Evolutionary conservation across 1,284 basidiomycete genomes (phyloP), one percentile per base, ranked within the genome.

Genomic region (Dichomitus squalens): DNA sequence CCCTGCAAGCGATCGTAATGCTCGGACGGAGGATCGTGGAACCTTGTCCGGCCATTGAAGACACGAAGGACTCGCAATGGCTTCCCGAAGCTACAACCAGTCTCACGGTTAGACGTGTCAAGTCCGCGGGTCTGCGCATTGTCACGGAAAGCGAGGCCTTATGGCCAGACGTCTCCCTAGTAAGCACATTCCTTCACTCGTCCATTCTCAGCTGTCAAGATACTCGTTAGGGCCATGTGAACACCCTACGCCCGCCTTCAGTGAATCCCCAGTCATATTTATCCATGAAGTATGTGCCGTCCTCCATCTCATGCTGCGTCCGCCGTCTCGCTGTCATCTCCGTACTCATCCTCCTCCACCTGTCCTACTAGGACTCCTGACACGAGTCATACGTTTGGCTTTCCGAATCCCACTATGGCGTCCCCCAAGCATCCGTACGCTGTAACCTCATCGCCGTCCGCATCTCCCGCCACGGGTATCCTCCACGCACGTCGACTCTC

Each of bases 311-410:
- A 18, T 4, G 14, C 23, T 21, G 18, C 46, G 20, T 23, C 8
- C 18, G 21, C 38, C 55, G 48, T n/a, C 27, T 25, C 38, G 20
- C n/a, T 33, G 18, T 52, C 38, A 20, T 47, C 29, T 33, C 29
- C 44, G 20, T 33, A 33, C 18, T 33, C n/a, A 39, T 20, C 14
- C 9, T n/a, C n/a, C 23, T 47, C n/a, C 20, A 18, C n/a, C 44
- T 47, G 14, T 33, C 21, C 38, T 21, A 27, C 25, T 38, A 70
- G 68, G 41, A 66, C 65, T 16, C 63, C 68, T 9, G 63, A 69
- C 41, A 59, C 63, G 27, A 64, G 61, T 41, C 59, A 68, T 61
- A 67, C 69, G n/a, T 66, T 68, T n/a, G 70, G 71, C 33, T 60
- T 65, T 39, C 67, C 67, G 3, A 68, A 68, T 55, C 65, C 64